These are phyloP conservation scores for Clavispora asparagi DNA, from an alignment of 805 yeast genomes.

Conservation along the genomic window DNA sequence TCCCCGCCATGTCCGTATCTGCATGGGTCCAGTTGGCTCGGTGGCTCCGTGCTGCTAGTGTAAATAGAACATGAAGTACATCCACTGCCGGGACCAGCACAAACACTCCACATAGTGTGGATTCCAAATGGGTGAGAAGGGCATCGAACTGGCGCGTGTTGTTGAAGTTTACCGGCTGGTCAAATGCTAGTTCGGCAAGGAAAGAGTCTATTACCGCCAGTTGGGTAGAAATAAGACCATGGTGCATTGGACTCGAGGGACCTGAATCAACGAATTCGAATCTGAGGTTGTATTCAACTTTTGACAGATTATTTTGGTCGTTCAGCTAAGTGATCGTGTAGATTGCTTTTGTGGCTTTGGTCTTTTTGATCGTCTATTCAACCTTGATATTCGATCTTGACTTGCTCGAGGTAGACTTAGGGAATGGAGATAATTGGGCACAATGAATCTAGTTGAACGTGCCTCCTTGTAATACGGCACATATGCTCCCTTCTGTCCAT, in stretches of 20 bases:
- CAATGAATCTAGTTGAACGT: too few relatives aligned
- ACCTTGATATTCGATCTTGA: too few relatives aligned
- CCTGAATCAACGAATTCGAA: too few relatives aligned
- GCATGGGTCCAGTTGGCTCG: constrained; percentile 21
- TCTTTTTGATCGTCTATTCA: too few relatives aligned
- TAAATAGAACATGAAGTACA: constrained; percentile 25
- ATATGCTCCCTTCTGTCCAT: too few relatives aligned
- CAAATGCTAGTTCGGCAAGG: constrained; percentile 16
- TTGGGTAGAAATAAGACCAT: not conserved
- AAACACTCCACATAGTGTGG: constrained; percentile 7
- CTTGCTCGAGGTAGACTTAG: too few relatives aligned
- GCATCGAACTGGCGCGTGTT: constrained; percentile 25
- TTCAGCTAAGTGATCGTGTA: too few relatives aligned
- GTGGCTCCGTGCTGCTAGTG: constrained; percentile 27
- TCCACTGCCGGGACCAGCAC: constrained; percentile 21
- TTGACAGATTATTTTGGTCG: too few relatives aligned
- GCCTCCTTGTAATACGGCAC: too few relatives aligned
- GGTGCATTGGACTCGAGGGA: not conserved
- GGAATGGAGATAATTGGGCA: too few relatives aligned
- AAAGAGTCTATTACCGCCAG: constrained; percentile 15
- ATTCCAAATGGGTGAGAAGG: constrained; percentile 23
- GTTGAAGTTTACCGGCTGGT: constrained; percentile 18
- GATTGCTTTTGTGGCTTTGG: too few relatives aligned
- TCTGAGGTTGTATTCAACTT: too few relatives aligned
- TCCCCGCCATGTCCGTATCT: constrained; percentile 15